Evolutionary conservation across 306 rosid species (phyloP), one percentile per base, ranked within the genome.

Genomic region (Amphicarpaea edgeworthii): DNA sequence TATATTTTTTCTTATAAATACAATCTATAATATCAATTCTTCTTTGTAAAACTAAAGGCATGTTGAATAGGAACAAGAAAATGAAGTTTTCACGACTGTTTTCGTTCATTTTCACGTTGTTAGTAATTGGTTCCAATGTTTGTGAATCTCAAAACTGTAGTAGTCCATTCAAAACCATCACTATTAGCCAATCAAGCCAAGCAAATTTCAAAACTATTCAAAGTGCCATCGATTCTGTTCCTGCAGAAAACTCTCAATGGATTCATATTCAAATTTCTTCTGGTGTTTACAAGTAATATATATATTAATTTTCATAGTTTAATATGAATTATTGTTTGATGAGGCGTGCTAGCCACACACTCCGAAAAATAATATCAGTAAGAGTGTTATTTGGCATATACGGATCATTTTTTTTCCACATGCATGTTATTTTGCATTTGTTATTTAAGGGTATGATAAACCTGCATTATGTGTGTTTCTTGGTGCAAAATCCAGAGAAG

Each of bases 121-220:
- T 43, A 23, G 8, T 46, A 7, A 15, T 70, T 45, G 7, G 6
- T 7, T 62, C 15, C 7, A 37, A 16, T 70, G 58, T 42, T 7
- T 60, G 73, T 51, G 58, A 66, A 74, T 75, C 85, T 3, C 8
- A 46, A 5, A 4, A 58, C 7, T 81, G 88, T 78, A 15, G 4
- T 14, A 24, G 3, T 3, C 79, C 72, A 19, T 12, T 15, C 5
- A 28, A 63, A 17, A 63, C 66, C 23, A 41, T 74, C 34, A 34
- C 3, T 9, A 84, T 85, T 3, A 45, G 57, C 8, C 28, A 64
- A 34, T 58, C 74, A 8, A 70, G 59, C 0, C 11, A 10, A 0
- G 70, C 70, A 78, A 8, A 50, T 8, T 85, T 82, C 70, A 42
- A 16, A 75, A 82, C 86, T 38, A 65, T 85, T 70, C 88, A 81